These are phyloP conservation scores for Gaeumannomyces tritici DNA, from an alignment of 2,329 filamentous ascomycete genomes.

Conservation along the genomic window DNA sequence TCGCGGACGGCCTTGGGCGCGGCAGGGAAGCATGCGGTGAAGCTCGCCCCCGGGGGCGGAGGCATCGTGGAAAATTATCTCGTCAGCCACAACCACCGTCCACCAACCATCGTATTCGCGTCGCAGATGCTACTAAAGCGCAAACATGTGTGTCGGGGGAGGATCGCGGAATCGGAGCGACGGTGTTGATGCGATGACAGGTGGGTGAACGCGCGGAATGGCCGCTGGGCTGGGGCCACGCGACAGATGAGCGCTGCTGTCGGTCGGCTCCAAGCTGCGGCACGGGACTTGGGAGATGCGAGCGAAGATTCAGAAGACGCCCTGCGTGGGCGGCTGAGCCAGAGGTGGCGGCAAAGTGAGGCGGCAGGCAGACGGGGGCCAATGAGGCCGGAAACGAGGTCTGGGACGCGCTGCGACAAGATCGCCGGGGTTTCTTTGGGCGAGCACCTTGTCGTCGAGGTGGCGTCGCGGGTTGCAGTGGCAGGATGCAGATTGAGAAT, in stretches of 20 bases:
- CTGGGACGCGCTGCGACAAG: not conserved
- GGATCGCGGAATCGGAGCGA: not conserved
- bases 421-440: not conserved
- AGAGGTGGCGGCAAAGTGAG: not conserved
- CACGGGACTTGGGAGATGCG: not conserved
- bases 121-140: conserved; percentile 16
- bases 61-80: conserved; percentile 54
- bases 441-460: not conserved
- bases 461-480: not conserved
- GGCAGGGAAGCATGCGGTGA: conserved; percentile 79
- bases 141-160: not conserved
- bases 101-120: conserved; percentile 47
- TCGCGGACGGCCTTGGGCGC: conserved; percentile 58
- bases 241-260: not conserved
- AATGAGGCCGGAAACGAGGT: not conserved
- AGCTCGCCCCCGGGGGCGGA: conserved; percentile 66
- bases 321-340: not conserved
- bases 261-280: not conserved
- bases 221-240: not conserved
- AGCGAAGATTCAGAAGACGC: not conserved
- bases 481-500: not conserved
- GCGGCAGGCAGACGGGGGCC: not conserved
- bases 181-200: not conserved
- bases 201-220: conserved; percentile 1
- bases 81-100: conserved; percentile 41